A percentile compares a stretch with the other conserved stretches of the same genome.
Evolutionary conservation across 108 stramenopile genomes (phyloP).

Genomic region (Cyclotella choctawhatcheeana): DNA sequence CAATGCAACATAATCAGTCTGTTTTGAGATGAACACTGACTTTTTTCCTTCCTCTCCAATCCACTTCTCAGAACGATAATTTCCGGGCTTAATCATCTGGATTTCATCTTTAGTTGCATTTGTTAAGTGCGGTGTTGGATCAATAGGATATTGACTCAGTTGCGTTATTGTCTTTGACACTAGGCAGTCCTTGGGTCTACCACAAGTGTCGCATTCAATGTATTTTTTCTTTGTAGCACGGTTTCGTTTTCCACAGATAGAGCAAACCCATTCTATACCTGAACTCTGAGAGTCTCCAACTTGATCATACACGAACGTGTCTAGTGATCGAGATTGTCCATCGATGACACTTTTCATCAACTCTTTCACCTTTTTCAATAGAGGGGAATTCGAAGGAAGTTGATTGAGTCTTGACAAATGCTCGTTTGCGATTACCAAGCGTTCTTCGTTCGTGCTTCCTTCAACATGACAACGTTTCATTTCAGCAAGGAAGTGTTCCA

Average conservation of each 20-base stretch:
- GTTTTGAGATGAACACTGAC: constrained; percentile 4
- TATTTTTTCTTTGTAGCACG: constrained; percentile 13
- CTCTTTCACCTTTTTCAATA: constrained; percentile 17
- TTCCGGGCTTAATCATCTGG: neutral
- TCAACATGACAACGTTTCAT: constrained; percentile 22
- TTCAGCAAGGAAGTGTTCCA: constrained; percentile 26
- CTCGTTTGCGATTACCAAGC: neutral
- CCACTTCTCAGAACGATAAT: constrained; percentile 4
- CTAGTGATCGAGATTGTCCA: constrained; percentile 22
- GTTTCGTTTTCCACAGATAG: constrained; percentile 27
- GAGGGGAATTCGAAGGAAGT: constrained; percentile 16
- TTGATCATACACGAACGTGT: constrained; percentile 15
- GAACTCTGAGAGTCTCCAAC: constrained; percentile 1
- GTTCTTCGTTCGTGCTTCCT: constrained; percentile 10
- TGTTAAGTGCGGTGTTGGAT: constrained; percentile 21
- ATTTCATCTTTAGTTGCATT: constrained; percentile 18
- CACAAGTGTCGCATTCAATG: constrained; percentile 11
- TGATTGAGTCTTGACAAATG: neutral
- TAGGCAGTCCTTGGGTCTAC: neutral
- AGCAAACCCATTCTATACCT: constrained; percentile 16
- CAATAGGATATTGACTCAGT: constrained; percentile 15
- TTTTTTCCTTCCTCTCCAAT: constrained; percentile 13
- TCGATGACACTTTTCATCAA: constrained; percentile 18
- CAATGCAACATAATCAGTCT: constrained; percentile 21
- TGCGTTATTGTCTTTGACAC: constrained; percentile 14